Evolutionary conservation across 768 basidiomycete species (phyloP).

Genomic region (Galerina sulciceps): DNA sequence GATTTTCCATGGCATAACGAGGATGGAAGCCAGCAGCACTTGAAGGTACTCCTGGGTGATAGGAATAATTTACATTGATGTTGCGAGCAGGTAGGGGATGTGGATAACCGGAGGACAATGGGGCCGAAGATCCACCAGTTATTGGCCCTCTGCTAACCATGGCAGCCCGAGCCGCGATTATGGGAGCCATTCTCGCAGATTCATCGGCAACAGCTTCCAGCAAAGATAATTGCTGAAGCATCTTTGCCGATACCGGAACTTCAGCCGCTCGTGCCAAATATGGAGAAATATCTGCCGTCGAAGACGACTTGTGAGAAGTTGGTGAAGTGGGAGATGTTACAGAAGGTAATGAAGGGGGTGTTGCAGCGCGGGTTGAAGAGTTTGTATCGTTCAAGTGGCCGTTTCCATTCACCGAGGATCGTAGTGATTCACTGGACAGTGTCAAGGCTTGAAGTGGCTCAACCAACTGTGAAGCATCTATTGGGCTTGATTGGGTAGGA

Average conservation of each 20-base stretch:
- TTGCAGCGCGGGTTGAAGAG: not conserved
- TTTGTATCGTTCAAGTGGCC: not conserved
- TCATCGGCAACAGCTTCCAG: constrained; percentile 76
- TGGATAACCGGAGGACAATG: constrained; percentile 29
- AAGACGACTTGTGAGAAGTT: constrained; percentile 45
- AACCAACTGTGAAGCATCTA: not conserved
- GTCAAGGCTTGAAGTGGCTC: not conserved
- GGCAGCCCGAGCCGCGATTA: constrained; percentile 31
- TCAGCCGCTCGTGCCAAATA: constrained; percentile 62
- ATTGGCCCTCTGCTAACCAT: constrained; percentile 22
- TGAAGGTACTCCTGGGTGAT: constrained; percentile 15
- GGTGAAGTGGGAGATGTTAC: constrained; percentile 27
- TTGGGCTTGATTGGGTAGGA: not conserved
- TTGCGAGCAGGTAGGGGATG: constrained; percentile 26
- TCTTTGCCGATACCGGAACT: constrained; percentile 61
- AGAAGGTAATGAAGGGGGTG: constrained; percentile 15
- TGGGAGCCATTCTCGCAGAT: constrained; percentile 64
- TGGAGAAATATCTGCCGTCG: constrained; percentile 70
- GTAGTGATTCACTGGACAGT: not conserved
- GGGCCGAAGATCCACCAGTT: constrained; percentile 10
- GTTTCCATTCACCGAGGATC: not conserved
- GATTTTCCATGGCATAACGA: constrained; percentile 11
- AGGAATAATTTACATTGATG: constrained; percentile 37
- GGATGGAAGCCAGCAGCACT: constrained; percentile 23
- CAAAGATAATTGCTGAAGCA: constrained; percentile 70